Percentiles rank a stretch among this genome's conserved stretches.
Evolutionary conservation across 306 rosid genomes (phyloP).

Genomic region (Quercus engelmannii): DNA sequence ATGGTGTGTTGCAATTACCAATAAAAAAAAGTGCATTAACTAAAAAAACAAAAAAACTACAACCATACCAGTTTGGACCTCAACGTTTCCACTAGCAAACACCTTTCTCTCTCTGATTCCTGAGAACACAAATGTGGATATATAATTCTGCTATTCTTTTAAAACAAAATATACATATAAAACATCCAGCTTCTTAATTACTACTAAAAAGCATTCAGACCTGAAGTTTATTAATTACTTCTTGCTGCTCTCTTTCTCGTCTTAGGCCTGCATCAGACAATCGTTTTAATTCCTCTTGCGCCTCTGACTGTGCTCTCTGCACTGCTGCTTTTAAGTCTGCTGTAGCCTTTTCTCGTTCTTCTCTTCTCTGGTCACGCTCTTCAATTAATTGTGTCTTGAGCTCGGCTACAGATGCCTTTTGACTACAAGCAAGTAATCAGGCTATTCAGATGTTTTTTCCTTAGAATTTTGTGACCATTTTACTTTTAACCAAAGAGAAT

Average conservation of each 20-base stretch:
- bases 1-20: too few relatives aligned
- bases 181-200: not conserved
- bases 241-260: slow-evolving; percentile 78
- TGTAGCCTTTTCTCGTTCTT: slow-evolving; percentile 85
- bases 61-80: slow-evolving; percentile 82
- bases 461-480: not conserved
- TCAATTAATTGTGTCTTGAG: slow-evolving; percentile 73
- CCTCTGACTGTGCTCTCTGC: slow-evolving; percentile 76
- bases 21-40: too few relatives aligned
- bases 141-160: slow-evolving; percentile 11
- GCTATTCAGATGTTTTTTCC: slow-evolving; percentile 10
- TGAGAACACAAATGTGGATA: slow-evolving; percentile 29
- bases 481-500: not conserved
- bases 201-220: slow-evolving; percentile 33
- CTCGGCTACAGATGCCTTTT: slow-evolving; percentile 71
- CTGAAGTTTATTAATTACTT: slow-evolving; percentile 75
- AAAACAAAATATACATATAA: not conserved
- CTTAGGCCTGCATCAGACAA: slow-evolving; percentile 54
- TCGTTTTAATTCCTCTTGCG: slow-evolving; percentile 73
- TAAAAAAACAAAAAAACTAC: slow-evolving; percentile 12
- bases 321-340: slow-evolving; percentile 82
- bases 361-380: slow-evolving; percentile 71
- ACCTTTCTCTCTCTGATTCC: slow-evolving; percentile 81
- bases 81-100: slow-evolving; percentile 67
- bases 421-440: slow-evolving; percentile 46